These are phyloP conservation scores for Sphagnum magellanicum DNA, from an alignment of 228 moss, liverwort and hornwort genomes.

Conservation along the genomic window DNA sequence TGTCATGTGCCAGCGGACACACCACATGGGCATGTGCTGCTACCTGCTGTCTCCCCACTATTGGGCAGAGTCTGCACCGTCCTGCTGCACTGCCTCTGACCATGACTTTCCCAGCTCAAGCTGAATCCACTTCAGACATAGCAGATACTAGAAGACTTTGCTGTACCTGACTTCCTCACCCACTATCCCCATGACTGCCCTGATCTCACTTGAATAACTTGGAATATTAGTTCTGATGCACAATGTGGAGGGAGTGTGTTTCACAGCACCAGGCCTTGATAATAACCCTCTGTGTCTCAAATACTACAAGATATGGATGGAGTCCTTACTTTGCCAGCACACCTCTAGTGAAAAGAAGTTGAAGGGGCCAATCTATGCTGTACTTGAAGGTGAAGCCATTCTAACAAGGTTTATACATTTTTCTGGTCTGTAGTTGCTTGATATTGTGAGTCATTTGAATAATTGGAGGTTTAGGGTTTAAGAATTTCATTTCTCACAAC, in stretches of 20 bases:
- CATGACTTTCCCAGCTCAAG: constrained; percentile 95
- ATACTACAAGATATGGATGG: too few species aligned
- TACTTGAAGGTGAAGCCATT: constrained; percentile 94
- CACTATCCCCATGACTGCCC: too few species aligned
- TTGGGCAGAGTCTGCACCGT: constrained; percentile 83
- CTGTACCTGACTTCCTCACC: constrained; percentile 48
- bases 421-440: too few species aligned
- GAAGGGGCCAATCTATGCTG: constrained; percentile 93
- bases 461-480: neutral
- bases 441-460: neutral
- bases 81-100: constrained; percentile 99
- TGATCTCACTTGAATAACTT: too few species aligned
- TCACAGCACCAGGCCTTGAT: too few species aligned
- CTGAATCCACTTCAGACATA: constrained; percentile 93
- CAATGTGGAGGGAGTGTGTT: too few species aligned
- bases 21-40: constrained; percentile 97
- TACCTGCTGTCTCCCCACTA: constrained; percentile 76
- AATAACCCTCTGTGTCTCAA: too few species aligned
- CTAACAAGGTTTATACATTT: constrained; percentile 66
- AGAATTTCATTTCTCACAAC: too few species aligned
- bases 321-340: constrained; percentile 66
- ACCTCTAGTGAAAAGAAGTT: constrained; percentile 85
- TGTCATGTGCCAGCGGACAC: constrained; percentile 97
- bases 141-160: constrained; percentile 89
- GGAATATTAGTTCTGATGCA: too few species aligned